Conservation (phyloP, 805 yeast species). For the Wilhelminamyces savonicus region DNA sequence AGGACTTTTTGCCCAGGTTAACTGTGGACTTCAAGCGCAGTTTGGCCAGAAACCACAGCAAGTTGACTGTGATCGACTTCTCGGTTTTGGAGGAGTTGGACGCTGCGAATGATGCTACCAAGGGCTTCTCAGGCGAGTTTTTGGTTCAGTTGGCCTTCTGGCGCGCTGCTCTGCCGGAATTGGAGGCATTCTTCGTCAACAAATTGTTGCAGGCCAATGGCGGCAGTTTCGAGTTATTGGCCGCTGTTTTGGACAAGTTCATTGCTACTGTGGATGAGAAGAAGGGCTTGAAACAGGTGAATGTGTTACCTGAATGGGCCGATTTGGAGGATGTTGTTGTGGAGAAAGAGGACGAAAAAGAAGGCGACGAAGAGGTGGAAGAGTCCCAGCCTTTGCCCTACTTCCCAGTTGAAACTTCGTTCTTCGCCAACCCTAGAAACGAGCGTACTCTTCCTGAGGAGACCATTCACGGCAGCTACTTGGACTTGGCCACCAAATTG, state of each 20-base stretch:
- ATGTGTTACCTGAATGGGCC: slow-evolving; percentile 27
- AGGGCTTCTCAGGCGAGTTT: slow-evolving; percentile 69
- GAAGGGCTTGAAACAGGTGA: slow-evolving; percentile 32
- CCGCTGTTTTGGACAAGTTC: slow-evolving; percentile 60
- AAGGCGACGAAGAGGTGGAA: slow-evolving; percentile 14
- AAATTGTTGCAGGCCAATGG: slow-evolving; percentile 78
- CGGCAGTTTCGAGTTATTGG: slow-evolving; percentile 71
- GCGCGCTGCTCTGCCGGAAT: slow-evolving; percentile 58
- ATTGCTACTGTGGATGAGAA: slow-evolving; percentile 52
- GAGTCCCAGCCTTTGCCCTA: slow-evolving; percentile 33
- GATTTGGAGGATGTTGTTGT: slow-evolving; percentile 29
- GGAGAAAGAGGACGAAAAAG: slow-evolving; percentile 18
- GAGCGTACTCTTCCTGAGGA: slow-evolving; percentile 23
- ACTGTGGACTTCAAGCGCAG: slow-evolving; percentile 47
- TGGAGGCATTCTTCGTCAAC: slow-evolving; percentile 63
- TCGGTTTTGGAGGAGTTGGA: slow-evolving; percentile 59
- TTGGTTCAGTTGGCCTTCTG: slow-evolving; percentile 79
- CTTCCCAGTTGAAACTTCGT: slow-evolving; percentile 59
- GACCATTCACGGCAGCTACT: slow-evolving; percentile 24
- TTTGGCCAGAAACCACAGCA: slow-evolving; percentile 46
- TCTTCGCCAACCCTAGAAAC: slow-evolving; percentile 54
- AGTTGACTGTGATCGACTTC: slow-evolving; percentile 55
- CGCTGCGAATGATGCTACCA: slow-evolving; percentile 44
- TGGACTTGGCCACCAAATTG: slow-evolving; percentile 60
- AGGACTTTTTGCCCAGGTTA: slow-evolving; percentile 47